Conservation (phyloP, 768 basidiomycete genomes). For the Auricularia heimuer region DNA sequence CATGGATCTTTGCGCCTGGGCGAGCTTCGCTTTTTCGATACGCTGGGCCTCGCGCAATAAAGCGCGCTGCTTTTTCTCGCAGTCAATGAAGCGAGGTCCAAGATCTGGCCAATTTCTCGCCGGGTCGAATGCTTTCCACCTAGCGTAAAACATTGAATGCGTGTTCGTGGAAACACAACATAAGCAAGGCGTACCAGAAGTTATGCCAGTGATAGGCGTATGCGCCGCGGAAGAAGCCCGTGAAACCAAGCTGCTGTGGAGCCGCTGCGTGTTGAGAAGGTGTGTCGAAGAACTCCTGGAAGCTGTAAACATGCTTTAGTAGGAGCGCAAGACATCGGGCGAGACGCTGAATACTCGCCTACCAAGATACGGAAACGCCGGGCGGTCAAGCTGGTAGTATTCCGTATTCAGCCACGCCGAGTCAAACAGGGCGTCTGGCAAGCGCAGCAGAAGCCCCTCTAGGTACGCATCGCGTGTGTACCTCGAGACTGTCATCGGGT, state of each 20-base stretch:
- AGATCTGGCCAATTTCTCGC: conserved; percentile 93
- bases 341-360: conserved; percentile 18
- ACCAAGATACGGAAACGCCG: conserved; percentile 92
- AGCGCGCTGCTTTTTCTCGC: conserved; percentile 57
- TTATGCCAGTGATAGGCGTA: conserved; percentile 97
- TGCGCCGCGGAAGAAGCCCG: conserved; percentile 93
- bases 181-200: conserved; percentile 51
- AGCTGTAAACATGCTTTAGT: conserved; percentile 35
- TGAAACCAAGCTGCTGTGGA: conserved; percentile 81
- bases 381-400: conserved; percentile 81
- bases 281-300: conserved; percentile 82
- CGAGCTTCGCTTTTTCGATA: conserved; percentile 4
- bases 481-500: conserved; percentile 88
- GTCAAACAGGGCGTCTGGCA: conserved; percentile 95
- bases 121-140: conserved; percentile 96
- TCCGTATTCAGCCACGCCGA: conserved; percentile 96
- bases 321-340: neutral
- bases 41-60: conserved; percentile 9
- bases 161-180: neutral
- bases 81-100: conserved; percentile 64
- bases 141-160: conserved; percentile 18
- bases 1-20: conserved; percentile 24
- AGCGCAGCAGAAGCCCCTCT: conserved; percentile 70
- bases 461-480: conserved; percentile 86
- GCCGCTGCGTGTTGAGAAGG: conserved; percentile 64